phyloP scores from a whole-genome alignment of 306 rosid genomes.

The Prunus persica region Prunus_persica_NCBIv2 NC_034012.1:8910001-8910500 shows the following conservation, averaged over 20 bases:
- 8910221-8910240: not conserved
- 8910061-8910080: not conserved
- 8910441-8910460: no score
- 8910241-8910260: not conserved
- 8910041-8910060: not conserved
- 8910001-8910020: not conserved
- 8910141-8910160: not conserved
- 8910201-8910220: not conserved
- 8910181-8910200: not conserved
- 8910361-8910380: no score
- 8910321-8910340: no score
- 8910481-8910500: no score
- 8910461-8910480: no score
- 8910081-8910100: not conserved
- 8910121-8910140: slow-evolving; percentile 5
- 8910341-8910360: no score
- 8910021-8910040: not conserved
- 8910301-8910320: no score
- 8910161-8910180: not conserved
- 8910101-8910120: not conserved
- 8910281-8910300: no score
- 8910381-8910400: no score
- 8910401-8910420: no score
- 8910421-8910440: no score
- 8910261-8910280: not conserved